phyloP scores from a whole-genome alignment of 2,329 filamentous ascomycete genomes.

The Xylaria sp. region DNA sequence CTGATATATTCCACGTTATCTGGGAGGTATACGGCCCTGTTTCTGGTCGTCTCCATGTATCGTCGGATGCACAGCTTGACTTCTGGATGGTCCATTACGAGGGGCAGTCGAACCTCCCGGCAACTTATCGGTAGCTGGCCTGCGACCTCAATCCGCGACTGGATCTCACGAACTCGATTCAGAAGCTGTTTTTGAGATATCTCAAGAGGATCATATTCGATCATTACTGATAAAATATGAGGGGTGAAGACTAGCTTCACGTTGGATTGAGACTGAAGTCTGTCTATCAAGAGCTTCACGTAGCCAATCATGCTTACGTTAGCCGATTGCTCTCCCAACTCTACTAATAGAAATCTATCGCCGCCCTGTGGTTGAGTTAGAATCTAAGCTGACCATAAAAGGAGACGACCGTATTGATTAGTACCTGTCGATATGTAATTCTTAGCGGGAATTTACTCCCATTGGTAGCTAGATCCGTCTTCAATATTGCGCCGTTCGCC shows the following conservation, averaged over 20 bases:
- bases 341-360: constrained; percentile 21
- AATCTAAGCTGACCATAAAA: neutral
- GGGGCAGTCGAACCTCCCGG: constrained; percentile 51
- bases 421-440: constrained; percentile 22
- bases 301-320: constrained; percentile 11
- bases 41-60: constrained; percentile 71
- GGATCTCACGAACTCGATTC: constrained; percentile 2
- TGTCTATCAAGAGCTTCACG: constrained; percentile 18
- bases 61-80: constrained; percentile 64
- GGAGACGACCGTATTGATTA: neutral
- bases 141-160: neutral
- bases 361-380: constrained; percentile 15
- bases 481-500: constrained; percentile 7
- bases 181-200: constrained; percentile 15
- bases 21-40: constrained; percentile 70
- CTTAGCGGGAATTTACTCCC: neutral
- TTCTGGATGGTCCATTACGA: constrained; percentile 55
- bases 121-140: constrained; percentile 41
- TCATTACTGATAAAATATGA: constrained; percentile 24
- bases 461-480: neutral
- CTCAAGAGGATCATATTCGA: constrained; percentile 24
- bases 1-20: constrained; percentile 68
- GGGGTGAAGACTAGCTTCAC: constrained; percentile 6
- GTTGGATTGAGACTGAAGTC: constrained; percentile 13
- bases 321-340: constrained; percentile 17